Evolutionary conservation across 768 basidiomycete species (phyloP).

Genomic region (Trametes maxima): DNA sequence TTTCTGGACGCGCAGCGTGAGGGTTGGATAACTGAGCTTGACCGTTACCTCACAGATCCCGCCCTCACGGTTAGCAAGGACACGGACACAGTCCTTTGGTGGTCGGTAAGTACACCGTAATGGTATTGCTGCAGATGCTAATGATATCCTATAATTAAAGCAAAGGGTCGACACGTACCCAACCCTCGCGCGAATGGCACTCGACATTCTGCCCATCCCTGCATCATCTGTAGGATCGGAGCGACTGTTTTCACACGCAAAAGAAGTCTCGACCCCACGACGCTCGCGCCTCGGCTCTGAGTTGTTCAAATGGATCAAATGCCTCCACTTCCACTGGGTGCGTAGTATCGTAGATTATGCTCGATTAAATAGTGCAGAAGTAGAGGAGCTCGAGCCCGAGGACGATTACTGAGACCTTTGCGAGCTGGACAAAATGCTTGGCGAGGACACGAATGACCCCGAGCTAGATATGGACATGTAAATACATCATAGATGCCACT

Average conservation of each 20-base stretch:
- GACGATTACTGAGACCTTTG: neutral
- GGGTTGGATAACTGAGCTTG: neutral
- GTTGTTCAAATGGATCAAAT: neutral
- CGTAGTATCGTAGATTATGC: neutral
- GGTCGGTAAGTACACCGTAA: neutral
- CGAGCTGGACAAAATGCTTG: neutral
- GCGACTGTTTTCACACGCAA: neutral
- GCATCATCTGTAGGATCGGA: neutral
- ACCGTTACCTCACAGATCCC: neutral
- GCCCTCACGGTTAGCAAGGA: neutral
- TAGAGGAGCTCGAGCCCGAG: neutral
- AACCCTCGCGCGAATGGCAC: neutral
- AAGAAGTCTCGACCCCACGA: neutral
- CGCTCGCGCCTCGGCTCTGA: neutral
- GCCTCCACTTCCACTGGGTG: neutral
- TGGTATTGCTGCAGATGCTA: too few relatives aligned
- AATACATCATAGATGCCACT: too few relatives aligned
- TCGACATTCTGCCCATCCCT: neutral
- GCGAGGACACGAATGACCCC: too few relatives aligned
- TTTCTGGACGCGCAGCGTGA: neutral
- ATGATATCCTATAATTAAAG: neutral
- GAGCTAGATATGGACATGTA: too few relatives aligned
- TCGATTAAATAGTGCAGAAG: neutral
- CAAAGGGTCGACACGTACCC: neutral
- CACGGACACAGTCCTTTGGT: neutral